Conservation (phyloP, 75 land plant species). For the Pseudotsuga menziesii region DNA sequence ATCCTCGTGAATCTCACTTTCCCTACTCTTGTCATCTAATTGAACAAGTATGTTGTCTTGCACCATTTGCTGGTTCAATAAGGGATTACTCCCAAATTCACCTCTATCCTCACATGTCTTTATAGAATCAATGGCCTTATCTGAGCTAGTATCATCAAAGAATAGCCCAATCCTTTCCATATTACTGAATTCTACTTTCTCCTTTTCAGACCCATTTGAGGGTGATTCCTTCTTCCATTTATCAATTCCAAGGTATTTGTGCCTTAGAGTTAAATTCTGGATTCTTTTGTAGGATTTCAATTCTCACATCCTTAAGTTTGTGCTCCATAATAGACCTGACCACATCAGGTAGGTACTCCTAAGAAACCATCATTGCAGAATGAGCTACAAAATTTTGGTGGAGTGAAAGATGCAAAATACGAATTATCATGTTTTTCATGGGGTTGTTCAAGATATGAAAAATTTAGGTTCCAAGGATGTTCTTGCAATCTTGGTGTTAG, state of each 20-base stretch:
- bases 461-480: background rate
- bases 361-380: constrained; percentile 3
- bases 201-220: constrained; percentile 32
- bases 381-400: background rate
- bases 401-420: constrained; percentile 8
- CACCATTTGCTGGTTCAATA: background rate
- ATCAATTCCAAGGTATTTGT: constrained; percentile 36
- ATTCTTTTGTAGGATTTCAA: constrained; percentile 14
- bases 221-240: constrained; percentile 18
- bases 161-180: constrained; percentile 3
- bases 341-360: constrained; percentile 52
- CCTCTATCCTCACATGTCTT: constrained; percentile 31
- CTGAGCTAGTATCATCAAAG: constrained; percentile 47
- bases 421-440: constrained; percentile 15
- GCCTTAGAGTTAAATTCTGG: too few relatives aligned
- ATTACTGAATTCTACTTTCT: constrained; percentile 19
- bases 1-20: background rate
- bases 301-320: constrained; percentile 8
- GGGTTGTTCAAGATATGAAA: constrained; percentile 6
- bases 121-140: constrained; percentile 34
- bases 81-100: constrained; percentile 9
- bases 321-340: too few relatives aligned
- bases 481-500: background rate
- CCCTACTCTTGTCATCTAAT: constrained; percentile 13
- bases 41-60: constrained; percentile 12